Percentiles rank a stretch among this genome's conserved stretches.
phyloP scores from a whole-genome alignment of 2,329 filamentous ascomycete genomes.

The Diaporthe batatas region DNA sequence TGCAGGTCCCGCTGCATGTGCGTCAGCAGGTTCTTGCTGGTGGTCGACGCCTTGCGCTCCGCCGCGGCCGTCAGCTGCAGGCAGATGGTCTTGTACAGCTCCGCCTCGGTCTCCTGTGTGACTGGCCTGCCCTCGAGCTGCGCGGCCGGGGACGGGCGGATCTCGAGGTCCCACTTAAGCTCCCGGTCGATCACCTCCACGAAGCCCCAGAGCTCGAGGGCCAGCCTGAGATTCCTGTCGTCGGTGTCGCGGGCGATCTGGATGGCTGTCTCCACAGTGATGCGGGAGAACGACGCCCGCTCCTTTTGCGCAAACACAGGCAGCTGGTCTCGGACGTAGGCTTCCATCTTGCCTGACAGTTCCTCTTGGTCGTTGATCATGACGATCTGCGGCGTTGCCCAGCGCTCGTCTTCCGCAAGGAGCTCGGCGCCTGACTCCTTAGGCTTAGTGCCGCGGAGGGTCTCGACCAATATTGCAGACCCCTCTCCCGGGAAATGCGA shows the following conservation, averaged over 20 bases:
- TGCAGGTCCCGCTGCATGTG: constrained; percentile 73
- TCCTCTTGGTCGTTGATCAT: constrained; percentile 75
- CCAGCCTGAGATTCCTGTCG: constrained; percentile 68
- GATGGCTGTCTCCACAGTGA: constrained; percentile 66
- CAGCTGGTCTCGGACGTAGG: constrained; percentile 71
- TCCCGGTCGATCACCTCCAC: constrained; percentile 76
- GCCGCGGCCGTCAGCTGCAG: constrained; percentile 75
- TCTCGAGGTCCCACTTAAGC: constrained; percentile 70
- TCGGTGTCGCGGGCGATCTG: constrained; percentile 61
- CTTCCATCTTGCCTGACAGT: constrained; percentile 69
- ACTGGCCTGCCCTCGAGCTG: constrained; percentile 59
- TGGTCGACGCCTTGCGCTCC: constrained; percentile 72
- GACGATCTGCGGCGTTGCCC: constrained; percentile 56
- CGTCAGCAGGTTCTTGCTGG: constrained; percentile 69
- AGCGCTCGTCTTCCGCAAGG: constrained; percentile 50
- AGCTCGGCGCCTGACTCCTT: constrained; percentile 52
- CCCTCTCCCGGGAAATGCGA: constrained; percentile 70
- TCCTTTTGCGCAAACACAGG: constrained; percentile 71
- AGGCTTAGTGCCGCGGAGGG: constrained; percentile 55
- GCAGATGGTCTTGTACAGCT: constrained; percentile 72
- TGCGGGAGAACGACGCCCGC: constrained; percentile 70
- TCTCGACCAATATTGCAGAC: constrained; percentile 59
- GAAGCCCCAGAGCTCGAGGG: constrained; percentile 74
- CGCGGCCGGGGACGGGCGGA: constrained; percentile 58
- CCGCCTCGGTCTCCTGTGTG: constrained; percentile 66